phyloP scores from a whole-genome alignment of 345 rosid species.

The Acer campestre region DNA sequence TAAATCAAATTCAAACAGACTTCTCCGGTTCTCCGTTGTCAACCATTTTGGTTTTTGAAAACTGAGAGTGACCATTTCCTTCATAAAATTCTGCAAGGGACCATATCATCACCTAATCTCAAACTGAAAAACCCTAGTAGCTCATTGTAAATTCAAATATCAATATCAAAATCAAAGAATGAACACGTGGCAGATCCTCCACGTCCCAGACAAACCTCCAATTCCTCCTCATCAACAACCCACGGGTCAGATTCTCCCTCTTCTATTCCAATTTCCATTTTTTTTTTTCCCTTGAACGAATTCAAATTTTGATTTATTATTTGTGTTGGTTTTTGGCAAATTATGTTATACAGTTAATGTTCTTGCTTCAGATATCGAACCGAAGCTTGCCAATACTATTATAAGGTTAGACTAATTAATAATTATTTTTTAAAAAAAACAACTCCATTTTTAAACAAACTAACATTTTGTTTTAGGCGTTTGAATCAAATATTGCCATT shows the following conservation, averaged over 20 bases:
- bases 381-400: slow-evolving; percentile 60
- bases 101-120: too few relatives aligned
- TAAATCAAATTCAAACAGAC: too few relatives aligned
- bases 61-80: too few relatives aligned
- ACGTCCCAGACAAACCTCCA: slow-evolving; percentile 60
- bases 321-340: background rate
- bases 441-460: background rate
- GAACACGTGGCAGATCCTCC: slow-evolving; percentile 39
- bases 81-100: too few relatives aligned
- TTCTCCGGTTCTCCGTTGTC: too few relatives aligned
- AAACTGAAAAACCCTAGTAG: background rate
- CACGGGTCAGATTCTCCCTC: slow-evolving; percentile 44
- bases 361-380: slow-evolving; percentile 65
- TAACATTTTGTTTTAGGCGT: slow-evolving; percentile 41
- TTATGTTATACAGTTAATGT: slow-evolving; percentile 47
- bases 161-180: background rate
- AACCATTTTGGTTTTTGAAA: too few relatives aligned
- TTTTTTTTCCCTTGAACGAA: too few relatives aligned
- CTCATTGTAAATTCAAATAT: background rate
- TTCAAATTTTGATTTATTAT: background rate
- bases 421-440: background rate
- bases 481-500: slow-evolving; percentile 65
- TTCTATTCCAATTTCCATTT: background rate
- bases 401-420: slow-evolving; percentile 47
- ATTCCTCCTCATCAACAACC: slow-evolving; percentile 57